Conservation (phyloP, 352 stramenopile species). For the Pythium pyrilobum region DNA sequence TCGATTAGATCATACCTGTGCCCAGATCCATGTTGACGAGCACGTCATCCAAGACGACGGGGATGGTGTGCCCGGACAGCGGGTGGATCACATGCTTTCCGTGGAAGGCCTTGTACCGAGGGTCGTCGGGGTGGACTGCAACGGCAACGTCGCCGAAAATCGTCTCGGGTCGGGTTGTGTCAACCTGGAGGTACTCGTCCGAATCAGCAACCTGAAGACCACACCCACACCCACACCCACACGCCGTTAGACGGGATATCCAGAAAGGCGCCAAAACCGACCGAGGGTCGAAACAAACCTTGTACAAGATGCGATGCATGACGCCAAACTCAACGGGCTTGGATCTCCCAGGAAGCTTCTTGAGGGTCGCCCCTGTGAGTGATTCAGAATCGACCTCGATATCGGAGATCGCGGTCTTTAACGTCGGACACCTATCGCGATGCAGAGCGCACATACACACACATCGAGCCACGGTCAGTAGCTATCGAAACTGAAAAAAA, state of each 20-base stretch:
- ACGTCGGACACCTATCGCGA: conserved; percentile 58
- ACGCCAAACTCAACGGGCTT: conserved; percentile 79
- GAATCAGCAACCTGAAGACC: conserved; percentile 52
- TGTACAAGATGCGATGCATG: conserved; percentile 80
- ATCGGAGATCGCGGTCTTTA: conserved; percentile 95
- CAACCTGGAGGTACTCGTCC: conserved; percentile 86
- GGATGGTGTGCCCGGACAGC: conserved; percentile 87
- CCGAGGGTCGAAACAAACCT: conserved; percentile 20
- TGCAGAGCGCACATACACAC: neutral
- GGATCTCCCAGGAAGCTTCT: conserved; percentile 62
- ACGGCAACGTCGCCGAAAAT: conserved; percentile 98
- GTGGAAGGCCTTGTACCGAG: conserved; percentile 93
- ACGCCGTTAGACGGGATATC: no score
- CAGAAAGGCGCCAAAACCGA: neutral
- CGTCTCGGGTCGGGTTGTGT: conserved; percentile 98
- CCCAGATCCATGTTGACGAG: conserved; percentile 99
- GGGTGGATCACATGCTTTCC: conserved; percentile 95
- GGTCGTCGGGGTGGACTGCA: conserved; percentile 96
- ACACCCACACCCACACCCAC: no score
- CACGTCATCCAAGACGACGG: conserved; percentile 93
- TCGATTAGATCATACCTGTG: conserved; percentile 89
- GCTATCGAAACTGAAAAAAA: no score
- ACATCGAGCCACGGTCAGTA: no score
- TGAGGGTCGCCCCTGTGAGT: conserved; percentile 86
- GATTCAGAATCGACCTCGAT: conserved; percentile 98